Evolutionary conservation across 106 monocot species (phyloP), one percentile per base, ranked within the genome.

Genomic region (Allium cepa): DNA sequence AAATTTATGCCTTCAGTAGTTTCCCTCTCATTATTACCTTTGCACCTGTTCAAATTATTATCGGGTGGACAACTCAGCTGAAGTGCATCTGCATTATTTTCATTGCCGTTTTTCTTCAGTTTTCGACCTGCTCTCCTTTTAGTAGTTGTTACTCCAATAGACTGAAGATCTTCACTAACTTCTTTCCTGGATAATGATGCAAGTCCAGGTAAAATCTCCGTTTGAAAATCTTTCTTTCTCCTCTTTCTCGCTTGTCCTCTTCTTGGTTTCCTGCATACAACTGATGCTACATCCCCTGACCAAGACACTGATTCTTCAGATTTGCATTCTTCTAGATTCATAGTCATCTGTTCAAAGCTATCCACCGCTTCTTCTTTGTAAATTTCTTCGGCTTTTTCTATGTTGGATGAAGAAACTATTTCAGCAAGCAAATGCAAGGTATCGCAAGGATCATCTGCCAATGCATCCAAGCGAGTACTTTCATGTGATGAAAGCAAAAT

Each of bases 191-290:
- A 85, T 60, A 92, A 71, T 7, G 85, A 83, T 36, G 88, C 73
- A 11, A 92, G 78, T 13, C 78, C 78, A 17, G 92, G 92, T 8
- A 92, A 82, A 10, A 92, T 75, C 50, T 92, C 92, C 69, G 75
- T 85, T 72, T 85, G 92, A 53, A 92, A 92, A 47, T 92, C 85
- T 46, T 77, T 80, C 67, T 64, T 75, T 69, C 92, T 68, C 56
- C 85, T 69, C 66, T 69, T 88, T 64, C 76, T 85, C 4, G 61
- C 83, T 36, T 80, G 82, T 9, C 77, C 78, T 53, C 77, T 82
- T 56, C 76, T 68, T 17, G 71, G 67, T 66, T 49, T 82, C 2
- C 71, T 73, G 11, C 84, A 69, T 7, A 87, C 64, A 1, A 78
- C 50, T 13, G 83, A 75, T 28, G 77, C 60, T n/a, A 57, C 26